Base-by-base conservation (phyloP, 2,329 filamentous ascomycete species). In the Aspergillus versicolor region DNA sequence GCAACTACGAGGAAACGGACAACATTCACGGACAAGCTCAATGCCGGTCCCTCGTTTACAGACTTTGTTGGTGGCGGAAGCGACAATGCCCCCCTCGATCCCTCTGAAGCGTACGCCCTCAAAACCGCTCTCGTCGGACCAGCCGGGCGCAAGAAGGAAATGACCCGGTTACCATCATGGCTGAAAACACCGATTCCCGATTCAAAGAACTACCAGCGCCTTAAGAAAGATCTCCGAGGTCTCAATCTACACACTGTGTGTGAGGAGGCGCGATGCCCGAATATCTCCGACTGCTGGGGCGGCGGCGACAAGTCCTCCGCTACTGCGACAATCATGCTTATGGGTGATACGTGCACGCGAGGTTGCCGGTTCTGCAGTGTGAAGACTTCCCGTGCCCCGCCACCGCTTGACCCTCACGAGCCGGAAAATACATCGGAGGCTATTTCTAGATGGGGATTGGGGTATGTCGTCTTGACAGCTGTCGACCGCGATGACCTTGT, bases 221-320 rank as follows among this genome's bases (percentile, higher is more conserved):
- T 99, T 75, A 97, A 96, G 81, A 87, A 89, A 62, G 94, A 99
- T 74, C 79, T 99, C 64, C 85, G 94, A 37, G 94, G 94, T 0
- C 78, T 99, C 59, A 89, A 90, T 57, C 81, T 99, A 56, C 92
- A 97, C 75, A 99, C 94, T 4, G 94, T 99, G 15, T 99, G 94
- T 76, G 94, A 99, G 78, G 94, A 99, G 79, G 94, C 94, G 1
- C 86, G 92, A 63, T 99, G 94, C 76, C 94, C 94, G 60, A 99
- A 99, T 76, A 96, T 99, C 60, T 92, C 89, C 62, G 93, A 97
- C 73, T 99, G 94, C 80, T 99, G 94, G 94, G 94, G 94, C 60
- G 94, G 94, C 34, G 86, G 82, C 70, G 86, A 89, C 73, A 96
- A 96, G 79, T 88, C 86, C 63, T 88, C 91, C 24, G 94, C 94